Evolutionary conservation across 768 basidiomycete genomes (phyloP).

Genomic region (Russula olivacea): DNA sequence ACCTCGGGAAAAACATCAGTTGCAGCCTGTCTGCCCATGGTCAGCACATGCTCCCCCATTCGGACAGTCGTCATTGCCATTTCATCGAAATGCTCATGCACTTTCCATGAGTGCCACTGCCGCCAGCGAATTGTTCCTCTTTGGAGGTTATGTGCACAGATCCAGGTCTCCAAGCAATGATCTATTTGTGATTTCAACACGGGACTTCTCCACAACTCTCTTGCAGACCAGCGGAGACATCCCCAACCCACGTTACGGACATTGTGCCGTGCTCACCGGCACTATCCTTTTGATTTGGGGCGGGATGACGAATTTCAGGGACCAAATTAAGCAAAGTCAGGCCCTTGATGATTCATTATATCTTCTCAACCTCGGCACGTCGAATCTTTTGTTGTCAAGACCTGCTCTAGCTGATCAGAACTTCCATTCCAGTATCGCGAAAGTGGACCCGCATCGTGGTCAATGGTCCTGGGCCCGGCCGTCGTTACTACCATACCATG

Average conservation of each 20-base stretch:
- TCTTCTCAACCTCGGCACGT: conserved; percentile 86
- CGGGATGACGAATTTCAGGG: conserved; percentile 85
- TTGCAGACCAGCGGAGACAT: conserved; percentile 85
- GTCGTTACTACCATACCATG: conserved; percentile 93
- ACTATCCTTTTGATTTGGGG: conserved; percentile 91
- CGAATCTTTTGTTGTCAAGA: neutral
- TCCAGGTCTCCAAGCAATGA: conserved; percentile 67
- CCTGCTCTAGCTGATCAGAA: neutral
- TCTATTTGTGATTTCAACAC: conserved; percentile 78
- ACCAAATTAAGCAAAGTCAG: too few species aligned
- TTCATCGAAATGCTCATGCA: conserved; percentile 93
- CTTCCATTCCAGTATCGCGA: conserved; percentile 58
- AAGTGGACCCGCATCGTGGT: conserved; percentile 92
- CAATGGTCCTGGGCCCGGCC: conserved; percentile 68
- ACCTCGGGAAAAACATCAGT: too few species aligned
- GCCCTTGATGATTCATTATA: conserved; percentile 94
- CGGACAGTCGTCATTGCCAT: conserved; percentile 63
- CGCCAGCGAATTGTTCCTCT: conserved; percentile 88
- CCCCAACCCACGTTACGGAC: conserved; percentile 88
- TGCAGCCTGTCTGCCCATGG: too few species aligned
- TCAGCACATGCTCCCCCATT: too few species aligned
- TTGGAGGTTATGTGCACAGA: conserved; percentile 93
- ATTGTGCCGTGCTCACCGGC: conserved; percentile 84
- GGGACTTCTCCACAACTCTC: conserved; percentile 70
- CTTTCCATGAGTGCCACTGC: conserved; percentile 70